Evolutionary conservation across 2,329 filamentous ascomycete species (phyloP), one percentile per base, ranked within the genome.

Genomic region (Elsinoe batatas): DNA sequence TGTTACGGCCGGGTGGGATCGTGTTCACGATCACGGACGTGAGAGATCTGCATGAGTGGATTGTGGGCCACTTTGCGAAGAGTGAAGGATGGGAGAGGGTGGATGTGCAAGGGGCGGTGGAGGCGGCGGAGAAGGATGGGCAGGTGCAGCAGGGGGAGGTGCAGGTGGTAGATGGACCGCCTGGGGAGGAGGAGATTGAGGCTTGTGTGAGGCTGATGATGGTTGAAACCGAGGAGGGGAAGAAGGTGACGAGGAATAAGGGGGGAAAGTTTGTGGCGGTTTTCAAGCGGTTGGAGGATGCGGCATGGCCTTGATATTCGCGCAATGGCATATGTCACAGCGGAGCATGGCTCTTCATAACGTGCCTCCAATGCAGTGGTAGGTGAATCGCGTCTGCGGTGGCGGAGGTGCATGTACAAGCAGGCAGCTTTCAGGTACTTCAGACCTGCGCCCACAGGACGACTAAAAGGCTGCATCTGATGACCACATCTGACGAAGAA

Each of bases 11-110:
- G 0, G 90, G 90, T 0, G 94, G 93, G 1, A 80, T 91, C 49
- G 78, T 95, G 40, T 98, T 97, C 69, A 97, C 91, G 1, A 97
- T 98, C 64, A 98, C 93, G 1, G 93, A 98, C 72, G 93, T 98
- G 40, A 86, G 95, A 72, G 90, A 95, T 66, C 75, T 98, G 69
- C 89, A 96, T 69, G 73, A 83, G 63, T 97, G 91, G 91, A 95
- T 97, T 84, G 84, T 91, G 54, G 79, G 81, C 67, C 89, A 96
- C 72, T 85, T 97, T 63, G 81, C 85, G 56, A 80, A 78, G 26
- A 87, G 91, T 67, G 83, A 82, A 13, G 80, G 87, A 47, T 98
- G 95, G 70, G 86, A 89, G 72, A 76, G 88, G 59, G 76, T 96
- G 3, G 63, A 78, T 0, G 81, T 83, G n/a, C 37, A 43, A 5